These are phyloP conservation scores for Verbascum thapsus DNA, from an alignment of 257 asterid species.

Conservation along the genomic window DNA sequence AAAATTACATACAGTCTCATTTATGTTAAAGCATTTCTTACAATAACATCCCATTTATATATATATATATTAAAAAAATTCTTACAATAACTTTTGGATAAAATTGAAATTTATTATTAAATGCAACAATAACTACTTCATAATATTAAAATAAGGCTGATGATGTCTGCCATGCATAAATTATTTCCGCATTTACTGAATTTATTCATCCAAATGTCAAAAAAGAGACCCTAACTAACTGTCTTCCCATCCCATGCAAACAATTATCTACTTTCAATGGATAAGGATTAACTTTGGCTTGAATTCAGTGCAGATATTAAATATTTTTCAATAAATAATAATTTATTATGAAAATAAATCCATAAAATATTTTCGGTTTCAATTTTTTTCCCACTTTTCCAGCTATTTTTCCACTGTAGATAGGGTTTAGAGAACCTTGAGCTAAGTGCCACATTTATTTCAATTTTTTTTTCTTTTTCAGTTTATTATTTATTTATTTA, in stretches of 20 bases:
- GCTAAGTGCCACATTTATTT: slow-evolving; percentile 55
- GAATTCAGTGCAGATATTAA: slow-evolving; percentile 45
- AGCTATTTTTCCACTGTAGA: slow-evolving; percentile 8
- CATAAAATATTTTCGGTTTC: slow-evolving; percentile 5
- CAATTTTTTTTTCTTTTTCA: neutral
- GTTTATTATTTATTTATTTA: too few relatives aligned
- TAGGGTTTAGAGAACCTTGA: slow-evolving; percentile 39
- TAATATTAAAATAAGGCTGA: neutral
- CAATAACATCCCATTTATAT: too few relatives aligned
- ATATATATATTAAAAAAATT: too few relatives aligned
- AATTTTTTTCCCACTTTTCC: slow-evolving; percentile 6
- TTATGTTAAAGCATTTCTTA: too few relatives aligned
- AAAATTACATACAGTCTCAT: too few relatives aligned
- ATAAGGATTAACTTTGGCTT: slow-evolving; percentile 47
- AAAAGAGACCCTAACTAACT: slow-evolving; percentile 5
- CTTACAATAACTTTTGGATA: neutral
- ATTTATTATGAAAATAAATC: neutral
- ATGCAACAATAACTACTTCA: slow-evolving; percentile 6
- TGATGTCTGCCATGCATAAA: slow-evolving; percentile 25
- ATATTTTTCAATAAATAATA: neutral
- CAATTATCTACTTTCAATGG: slow-evolving; percentile 25
- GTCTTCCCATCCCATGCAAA: slow-evolving; percentile 16
- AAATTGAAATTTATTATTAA: neutral
- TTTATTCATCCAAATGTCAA: neutral
- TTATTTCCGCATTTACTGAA: slow-evolving; percentile 19